Evolutionary conservation across 2,329 filamentous ascomycete genomes (phyloP).

Genomic region (Cytospora paraplurivora): DNA sequence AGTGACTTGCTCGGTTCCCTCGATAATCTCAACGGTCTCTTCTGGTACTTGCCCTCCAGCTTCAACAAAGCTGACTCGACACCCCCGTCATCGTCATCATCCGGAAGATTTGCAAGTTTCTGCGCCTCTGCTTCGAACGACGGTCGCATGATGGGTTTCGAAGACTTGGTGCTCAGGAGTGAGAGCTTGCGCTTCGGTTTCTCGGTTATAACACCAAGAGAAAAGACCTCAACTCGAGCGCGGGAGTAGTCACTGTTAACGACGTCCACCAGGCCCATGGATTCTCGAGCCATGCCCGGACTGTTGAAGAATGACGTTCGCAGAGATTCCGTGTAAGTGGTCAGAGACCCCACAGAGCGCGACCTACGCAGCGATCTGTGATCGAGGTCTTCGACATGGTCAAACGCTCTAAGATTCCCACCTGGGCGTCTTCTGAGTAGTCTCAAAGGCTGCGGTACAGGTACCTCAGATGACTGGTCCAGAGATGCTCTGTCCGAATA

Average conservation of each 20-base stretch:
- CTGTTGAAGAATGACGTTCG: conserved; percentile 58
- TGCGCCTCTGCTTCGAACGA: conserved; percentile 91
- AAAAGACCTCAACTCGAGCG: conserved; percentile 50
- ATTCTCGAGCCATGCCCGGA: conserved; percentile 38
- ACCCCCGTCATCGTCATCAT: conserved; percentile 82
- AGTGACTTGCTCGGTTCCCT: conserved; percentile 39
- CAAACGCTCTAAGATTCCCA: conserved; percentile 70
- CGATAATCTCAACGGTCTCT: conserved; percentile 47
- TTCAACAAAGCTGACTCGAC: conserved; percentile 92
- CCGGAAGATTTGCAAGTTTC: conserved; percentile 83
- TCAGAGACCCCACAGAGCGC: conserved; percentile 61
- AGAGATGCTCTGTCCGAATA: conserved; percentile 53
- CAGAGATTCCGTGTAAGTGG: conserved; percentile 62
- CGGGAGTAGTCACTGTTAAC: conserved; percentile 47
- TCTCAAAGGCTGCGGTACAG: conserved; percentile 57
- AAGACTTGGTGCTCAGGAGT: conserved; percentile 63
- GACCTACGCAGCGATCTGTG: conserved; percentile 52
- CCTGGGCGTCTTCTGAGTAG: conserved; percentile 73
- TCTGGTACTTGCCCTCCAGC: conserved; percentile 82
- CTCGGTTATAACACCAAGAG: conserved; percentile 60
- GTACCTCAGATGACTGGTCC: conserved; percentile 47
- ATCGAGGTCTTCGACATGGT: conserved; percentile 65
- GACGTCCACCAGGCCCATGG: conserved; percentile 49
- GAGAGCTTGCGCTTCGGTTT: conserved; percentile 51
- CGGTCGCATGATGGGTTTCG: conserved; percentile 63